A percentile compares a stretch with the other conserved stretches of the same genome.
Evolutionary conservation across 495 filamentous ascomycete species (phyloP).

Genomic region (Podospora fimiseda): DNA sequence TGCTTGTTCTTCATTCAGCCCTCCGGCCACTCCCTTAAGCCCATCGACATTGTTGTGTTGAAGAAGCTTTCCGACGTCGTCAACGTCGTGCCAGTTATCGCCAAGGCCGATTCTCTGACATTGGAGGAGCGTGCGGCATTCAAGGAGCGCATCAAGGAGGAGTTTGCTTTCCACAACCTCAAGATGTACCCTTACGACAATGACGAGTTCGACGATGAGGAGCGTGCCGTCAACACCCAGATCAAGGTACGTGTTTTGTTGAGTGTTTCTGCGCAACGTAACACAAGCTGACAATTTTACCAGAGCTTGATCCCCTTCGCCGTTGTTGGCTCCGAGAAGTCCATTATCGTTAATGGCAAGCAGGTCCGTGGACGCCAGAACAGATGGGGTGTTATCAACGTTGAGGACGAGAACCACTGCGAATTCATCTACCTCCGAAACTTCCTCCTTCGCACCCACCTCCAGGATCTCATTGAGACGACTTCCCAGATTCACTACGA

Average conservation of each 20-base stretch:
- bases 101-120: constrained; percentile 94
- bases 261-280: not conserved
- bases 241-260: constrained; percentile 69
- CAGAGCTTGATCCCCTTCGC: constrained; percentile 95
- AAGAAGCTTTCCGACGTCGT: constrained; percentile 99
- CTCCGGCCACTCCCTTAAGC: constrained; percentile 93
- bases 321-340: constrained; percentile 95
- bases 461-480: constrained; percentile 97
- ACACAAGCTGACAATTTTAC: constrained; percentile 9
- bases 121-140: constrained; percentile 92
- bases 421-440: constrained; percentile 97
- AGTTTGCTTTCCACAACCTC: constrained; percentile 98
- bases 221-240: constrained; percentile 83
- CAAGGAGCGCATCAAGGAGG: constrained; percentile 99
- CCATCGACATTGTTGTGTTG: constrained; percentile 98
- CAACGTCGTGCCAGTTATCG: constrained; percentile 98
- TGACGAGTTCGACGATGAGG: constrained; percentile 96
- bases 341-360: constrained; percentile 93
- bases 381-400: constrained; percentile 98
- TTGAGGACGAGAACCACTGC: constrained; percentile 98
- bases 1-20: constrained; percentile 99
- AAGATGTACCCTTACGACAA: constrained; percentile 99
- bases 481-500: constrained; percentile 99
- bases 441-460: constrained; percentile 93
- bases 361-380: constrained; percentile 97